Conservation (phyloP, 345 rosid genomes). For the Hibiscus syriacus region DNA sequence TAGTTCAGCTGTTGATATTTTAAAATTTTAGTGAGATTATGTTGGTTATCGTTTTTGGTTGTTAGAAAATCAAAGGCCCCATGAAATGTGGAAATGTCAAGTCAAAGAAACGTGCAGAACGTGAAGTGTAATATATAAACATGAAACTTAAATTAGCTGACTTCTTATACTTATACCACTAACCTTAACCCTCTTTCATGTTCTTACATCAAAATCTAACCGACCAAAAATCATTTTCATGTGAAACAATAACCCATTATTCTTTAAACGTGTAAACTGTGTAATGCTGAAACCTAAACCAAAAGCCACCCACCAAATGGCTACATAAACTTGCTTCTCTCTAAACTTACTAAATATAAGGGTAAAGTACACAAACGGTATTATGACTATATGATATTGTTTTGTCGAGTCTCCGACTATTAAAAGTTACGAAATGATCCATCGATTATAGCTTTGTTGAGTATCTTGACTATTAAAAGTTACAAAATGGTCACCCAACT, state of each 20-base stretch:
- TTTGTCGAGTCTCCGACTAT: no score
- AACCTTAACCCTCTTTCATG: not conserved
- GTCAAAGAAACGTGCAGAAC: constrained; percentile 4
- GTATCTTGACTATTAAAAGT: no score
- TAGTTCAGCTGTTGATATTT: no score
- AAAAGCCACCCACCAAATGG: not conserved
- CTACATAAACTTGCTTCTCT: not conserved
- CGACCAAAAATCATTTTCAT: not conserved
- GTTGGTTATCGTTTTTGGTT: not conserved
- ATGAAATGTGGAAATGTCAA: not conserved
- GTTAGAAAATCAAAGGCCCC: not conserved
- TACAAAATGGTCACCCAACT: no score
- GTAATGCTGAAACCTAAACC: not conserved
- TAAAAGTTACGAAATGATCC: no score
- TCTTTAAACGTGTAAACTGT: not conserved
- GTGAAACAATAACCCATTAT: not conserved
- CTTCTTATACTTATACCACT: not conserved
- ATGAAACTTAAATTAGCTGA: not conserved
- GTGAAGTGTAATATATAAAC: not conserved
- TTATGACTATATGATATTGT: no score
- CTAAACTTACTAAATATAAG: no score
- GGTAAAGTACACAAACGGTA: no score
- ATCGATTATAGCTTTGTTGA: no score
- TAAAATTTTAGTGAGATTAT: no score
- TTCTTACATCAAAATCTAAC: not conserved